A percentile compares a stretch with the other conserved stretches of the same genome.
phyloP scores from a whole-genome alignment of 345 rosid species.

The Camelina neglecta region DNA sequence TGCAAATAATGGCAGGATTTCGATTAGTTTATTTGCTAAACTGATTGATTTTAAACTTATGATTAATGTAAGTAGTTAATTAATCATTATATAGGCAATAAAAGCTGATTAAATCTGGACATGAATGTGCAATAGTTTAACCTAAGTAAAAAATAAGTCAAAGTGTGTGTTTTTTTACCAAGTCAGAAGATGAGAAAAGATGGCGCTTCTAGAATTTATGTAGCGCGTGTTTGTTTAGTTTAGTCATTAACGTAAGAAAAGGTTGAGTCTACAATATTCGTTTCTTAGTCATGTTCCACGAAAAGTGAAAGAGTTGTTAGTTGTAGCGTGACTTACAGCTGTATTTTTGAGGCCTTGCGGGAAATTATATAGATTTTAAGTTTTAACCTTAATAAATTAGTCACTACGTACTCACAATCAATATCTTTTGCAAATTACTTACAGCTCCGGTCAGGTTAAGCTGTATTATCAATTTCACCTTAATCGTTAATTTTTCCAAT shows the following conservation, averaged over 20 bases:
- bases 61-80: conserved; percentile 8
- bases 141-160: background rate
- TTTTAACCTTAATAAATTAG: too few relatives aligned
- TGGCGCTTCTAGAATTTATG: conserved; percentile 22
- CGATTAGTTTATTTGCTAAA: background rate
- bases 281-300: conserved; percentile 3
- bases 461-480: too few relatives aligned
- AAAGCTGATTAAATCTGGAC: background rate
- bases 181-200: conserved; percentile 34
- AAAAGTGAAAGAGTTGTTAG: conserved; percentile 19
- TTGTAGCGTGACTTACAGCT: conserved; percentile 16
- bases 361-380: background rate
- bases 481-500: too few relatives aligned
- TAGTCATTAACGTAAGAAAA: background rate
- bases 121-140: background rate
- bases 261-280: background rate
- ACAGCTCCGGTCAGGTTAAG: too few relatives aligned
- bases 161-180: conserved; percentile 25
- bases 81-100: conserved; percentile 26
- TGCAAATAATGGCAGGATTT: background rate
- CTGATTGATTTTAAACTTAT: conserved; percentile 12
- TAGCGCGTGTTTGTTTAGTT: background rate
- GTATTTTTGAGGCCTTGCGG: background rate
- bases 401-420: too few relatives aligned
- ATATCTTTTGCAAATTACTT: too few relatives aligned